Evolutionary conservation across 1,284 basidiomycete species (phyloP), one percentile per base, ranked within the genome.

Genomic region (Malassezia obtusa): DNA sequence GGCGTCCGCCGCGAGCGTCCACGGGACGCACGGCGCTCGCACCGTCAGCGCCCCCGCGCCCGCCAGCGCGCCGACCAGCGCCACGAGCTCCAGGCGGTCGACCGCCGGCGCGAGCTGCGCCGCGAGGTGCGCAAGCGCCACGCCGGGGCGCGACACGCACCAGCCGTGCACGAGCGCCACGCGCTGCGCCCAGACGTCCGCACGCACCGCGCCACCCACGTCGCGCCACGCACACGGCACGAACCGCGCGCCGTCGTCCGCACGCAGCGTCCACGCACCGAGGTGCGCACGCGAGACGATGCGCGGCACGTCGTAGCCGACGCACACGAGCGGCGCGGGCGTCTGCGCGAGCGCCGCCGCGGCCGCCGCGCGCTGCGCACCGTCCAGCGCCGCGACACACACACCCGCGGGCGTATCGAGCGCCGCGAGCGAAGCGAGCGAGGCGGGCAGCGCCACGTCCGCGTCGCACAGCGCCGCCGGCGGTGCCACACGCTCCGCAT

Each of bases 301-400:
- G 4, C 53, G 53, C 38, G 43, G 21, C 3, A 5, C 24, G n/a
- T 56, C 53, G 40, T 49, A 54, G n/a, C 52, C 52, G 6, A 37
- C 39, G 33, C 21, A n/a, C 8, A 35, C 17, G 15, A 21, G 14
- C 14, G 31, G 19, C 4, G 17, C 28, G 14, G 8, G 10, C 8
- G 24, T 1, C 14, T 36, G 12, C 2, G n/a, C 14, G 8, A 24
- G 22, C 21, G 37, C 30, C 7, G 19, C 32, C 1, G 11, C 24
- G n/a, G 28, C 30, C 2, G 31, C 22, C 8, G 8, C 15, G 14
- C 10, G 32, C 45, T n/a, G n/a, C 4, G 17, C 14, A 8, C 21
- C 8, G 19, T 40, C 17, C 6, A 26, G 22, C 19, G 41, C 24
- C 22, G 41, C 17, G 17, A 40, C 26, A 17, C 22, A 26, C 21